These are phyloP conservation scores for Camillea tinctor DNA, from an alignment of 2,329 filamentous ascomycete genomes.

Conservation along the genomic window DNA sequence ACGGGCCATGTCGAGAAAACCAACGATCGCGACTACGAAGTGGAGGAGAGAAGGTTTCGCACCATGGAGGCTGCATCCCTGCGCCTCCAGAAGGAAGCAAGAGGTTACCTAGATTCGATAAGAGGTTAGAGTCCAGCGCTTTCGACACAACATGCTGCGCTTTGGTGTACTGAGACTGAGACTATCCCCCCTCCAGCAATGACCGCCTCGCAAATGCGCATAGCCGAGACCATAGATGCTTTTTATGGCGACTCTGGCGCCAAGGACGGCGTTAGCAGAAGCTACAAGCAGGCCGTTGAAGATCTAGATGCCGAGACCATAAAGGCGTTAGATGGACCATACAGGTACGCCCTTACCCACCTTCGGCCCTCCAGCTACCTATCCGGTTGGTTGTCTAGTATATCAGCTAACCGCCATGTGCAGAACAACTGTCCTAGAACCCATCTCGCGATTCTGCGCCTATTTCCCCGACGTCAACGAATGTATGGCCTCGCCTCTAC, in stretches of 20 bases:
- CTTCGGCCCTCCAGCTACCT: not conserved
- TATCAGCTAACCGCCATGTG: slow-evolving; percentile 15
- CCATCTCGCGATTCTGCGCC: slow-evolving; percentile 92
- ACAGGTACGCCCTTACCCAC: slow-evolving; percentile 57
- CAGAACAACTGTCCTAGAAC: slow-evolving; percentile 88
- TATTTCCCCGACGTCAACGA: slow-evolving; percentile 99
- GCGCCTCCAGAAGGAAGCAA: slow-evolving; percentile 94
- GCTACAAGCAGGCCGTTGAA: slow-evolving; percentile 97
- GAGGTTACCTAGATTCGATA: slow-evolving; percentile 94
- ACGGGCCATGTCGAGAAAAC: slow-evolving; percentile 98
- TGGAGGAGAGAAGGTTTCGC: slow-evolving; percentile 93
- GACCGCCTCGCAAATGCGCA: slow-evolving; percentile 99
- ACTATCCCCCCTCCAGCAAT: slow-evolving; percentile 70
- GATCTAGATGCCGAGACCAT: slow-evolving; percentile 98
- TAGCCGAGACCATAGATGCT: slow-evolving; percentile 97
- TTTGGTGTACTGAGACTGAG: slow-evolving; percentile 4
- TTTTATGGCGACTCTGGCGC: slow-evolving; percentile 97
- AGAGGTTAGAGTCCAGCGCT: slow-evolving; percentile 57
- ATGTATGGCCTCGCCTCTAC: slow-evolving; percentile 68
- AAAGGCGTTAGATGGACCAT: slow-evolving; percentile 95
- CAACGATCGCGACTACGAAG: slow-evolving; percentile 97
- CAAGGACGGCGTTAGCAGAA: slow-evolving; percentile 89
- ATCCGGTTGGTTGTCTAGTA: not conserved
- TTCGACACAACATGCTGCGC: slow-evolving; percentile 6
- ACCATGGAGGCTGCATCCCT: slow-evolving; percentile 95